phyloP scores from a whole-genome alignment of 306 rosid species.

The Cucurbita moschata region DNA sequence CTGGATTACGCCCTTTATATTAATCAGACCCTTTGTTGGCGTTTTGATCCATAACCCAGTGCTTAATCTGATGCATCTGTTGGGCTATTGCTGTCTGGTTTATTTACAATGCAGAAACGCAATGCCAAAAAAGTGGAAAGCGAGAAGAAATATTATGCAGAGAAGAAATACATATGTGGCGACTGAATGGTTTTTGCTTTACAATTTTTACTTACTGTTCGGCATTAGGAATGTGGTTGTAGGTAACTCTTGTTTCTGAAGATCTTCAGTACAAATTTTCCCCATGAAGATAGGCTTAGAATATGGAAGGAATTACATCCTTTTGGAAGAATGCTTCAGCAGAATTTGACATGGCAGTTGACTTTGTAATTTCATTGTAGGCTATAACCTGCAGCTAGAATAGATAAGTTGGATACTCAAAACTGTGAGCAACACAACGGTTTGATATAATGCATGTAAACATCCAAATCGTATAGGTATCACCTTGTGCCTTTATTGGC shows the following conservation, averaged over 20 bases:
- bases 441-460: slow-evolving; percentile 1
- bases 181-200: slow-evolving; percentile 26
- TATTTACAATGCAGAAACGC: slow-evolving; percentile 54
- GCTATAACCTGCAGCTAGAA: slow-evolving; percentile 8
- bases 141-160: slow-evolving; percentile 78
- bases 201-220: not conserved
- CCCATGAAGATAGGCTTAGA: slow-evolving; percentile 2
- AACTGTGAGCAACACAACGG: not conserved
- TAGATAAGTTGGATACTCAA: not conserved
- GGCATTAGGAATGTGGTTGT: not conserved
- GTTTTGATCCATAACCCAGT: too few species aligned
- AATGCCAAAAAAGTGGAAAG: slow-evolving; percentile 69
- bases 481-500: slow-evolving; percentile 1
- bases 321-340: not conserved
- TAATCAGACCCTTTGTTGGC: not conserved
- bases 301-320: not conserved
- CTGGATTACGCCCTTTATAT: not conserved
- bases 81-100: not conserved
- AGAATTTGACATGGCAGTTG: not conserved
- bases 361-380: slow-evolving; percentile 4
- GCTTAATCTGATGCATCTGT: not conserved
- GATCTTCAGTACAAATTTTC: slow-evolving; percentile 4
- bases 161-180: slow-evolving; percentile 62
- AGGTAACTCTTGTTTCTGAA: slow-evolving; percentile 2
- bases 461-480: slow-evolving; percentile 3